Conservation (phyloP, 2,329 filamentous ascomycete genomes). For the Mycosphaerella arachidis region DNA sequence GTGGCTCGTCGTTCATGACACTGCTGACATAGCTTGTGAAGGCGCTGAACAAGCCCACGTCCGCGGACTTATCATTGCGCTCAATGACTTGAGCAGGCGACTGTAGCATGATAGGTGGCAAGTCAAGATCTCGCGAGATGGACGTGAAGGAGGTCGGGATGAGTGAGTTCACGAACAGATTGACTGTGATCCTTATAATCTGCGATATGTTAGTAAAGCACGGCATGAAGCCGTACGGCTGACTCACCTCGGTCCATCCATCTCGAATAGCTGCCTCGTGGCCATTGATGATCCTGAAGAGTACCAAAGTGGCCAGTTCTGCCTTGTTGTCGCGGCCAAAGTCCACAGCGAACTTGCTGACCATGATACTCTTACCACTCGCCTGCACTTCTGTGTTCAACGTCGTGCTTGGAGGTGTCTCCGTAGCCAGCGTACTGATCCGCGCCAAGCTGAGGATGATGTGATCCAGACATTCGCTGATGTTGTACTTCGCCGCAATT, state of each 20-base stretch:
- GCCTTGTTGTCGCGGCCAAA: conserved; percentile 91
- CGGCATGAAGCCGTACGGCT: background rate
- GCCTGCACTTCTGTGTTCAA: conserved; percentile 95
- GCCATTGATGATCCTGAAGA: conserved; percentile 85
- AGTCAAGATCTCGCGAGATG: conserved; percentile 61
- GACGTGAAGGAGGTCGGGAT: conserved; percentile 72
- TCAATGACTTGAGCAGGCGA: conserved; percentile 91
- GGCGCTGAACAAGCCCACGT: conserved; percentile 85
- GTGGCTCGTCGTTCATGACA: conserved; percentile 95
- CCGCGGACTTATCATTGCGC: conserved; percentile 69
- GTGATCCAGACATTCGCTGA: conserved; percentile 84
- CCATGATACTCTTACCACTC: conserved; percentile 85
- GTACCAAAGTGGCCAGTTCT: conserved; percentile 87
- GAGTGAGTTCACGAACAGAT: conserved; percentile 92
- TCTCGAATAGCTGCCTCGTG: conserved; percentile 72
- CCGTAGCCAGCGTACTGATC: conserved; percentile 81
- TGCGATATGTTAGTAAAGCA: conserved; percentile 47
- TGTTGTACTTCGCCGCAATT: conserved; percentile 78
- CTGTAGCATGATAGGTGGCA: conserved; percentile 82
- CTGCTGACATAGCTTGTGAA: conserved; percentile 98
- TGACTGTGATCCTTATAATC: conserved; percentile 87
- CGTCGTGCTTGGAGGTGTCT: conserved; percentile 71
- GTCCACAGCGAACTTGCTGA: conserved; percentile 93
- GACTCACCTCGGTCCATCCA: conserved; percentile 72
- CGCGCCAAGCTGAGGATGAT: conserved; percentile 86